These are phyloP conservation scores for Falciphora oryzae DNA, from an alignment of 2,329 filamentous ascomycete genomes.

Conservation along the genomic window DNA sequence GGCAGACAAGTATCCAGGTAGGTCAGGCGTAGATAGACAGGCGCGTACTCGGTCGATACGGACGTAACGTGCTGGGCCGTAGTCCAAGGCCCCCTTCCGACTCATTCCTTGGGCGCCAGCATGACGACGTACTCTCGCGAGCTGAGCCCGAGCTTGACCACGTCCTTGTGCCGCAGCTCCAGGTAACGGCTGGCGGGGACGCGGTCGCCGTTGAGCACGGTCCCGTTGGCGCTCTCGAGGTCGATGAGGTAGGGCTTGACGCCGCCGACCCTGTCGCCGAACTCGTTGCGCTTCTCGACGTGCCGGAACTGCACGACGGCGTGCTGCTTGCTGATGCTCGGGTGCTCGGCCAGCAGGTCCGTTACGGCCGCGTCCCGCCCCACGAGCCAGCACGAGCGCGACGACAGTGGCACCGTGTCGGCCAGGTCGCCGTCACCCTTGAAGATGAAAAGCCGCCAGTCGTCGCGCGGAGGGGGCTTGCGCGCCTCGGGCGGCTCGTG, in stretches of 20 bases:
- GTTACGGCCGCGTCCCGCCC: conserved; percentile 76
- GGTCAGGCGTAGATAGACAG: background rate
- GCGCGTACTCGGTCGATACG: background rate
- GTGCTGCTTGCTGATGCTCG: conserved; percentile 92
- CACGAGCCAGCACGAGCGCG: conserved; percentile 83
- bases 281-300: conserved; percentile 77
- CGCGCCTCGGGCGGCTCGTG: conserved; percentile 91
- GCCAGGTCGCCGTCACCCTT: conserved; percentile 68
- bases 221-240: conserved; percentile 89
- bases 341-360: conserved; percentile 80
- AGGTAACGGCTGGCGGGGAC: conserved; percentile 74
- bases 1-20: background rate
- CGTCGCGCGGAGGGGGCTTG: conserved; percentile 70
- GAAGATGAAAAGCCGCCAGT: conserved; percentile 92
- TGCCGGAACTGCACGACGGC: conserved; percentile 91
- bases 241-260: conserved; percentile 90
- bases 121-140: conserved; percentile 94
- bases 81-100: background rate
- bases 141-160: conserved; percentile 82
- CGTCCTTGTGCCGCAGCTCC: conserved; percentile 82
- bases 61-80: too few relatives aligned
- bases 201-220: conserved; percentile 68
- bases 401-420: conserved; percentile 71
- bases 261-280: conserved; percentile 71
- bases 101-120: conserved; percentile 52